phyloP scores from a whole-genome alignment of 164 flowering plant species.

The Berberis vulgaris region DNA sequence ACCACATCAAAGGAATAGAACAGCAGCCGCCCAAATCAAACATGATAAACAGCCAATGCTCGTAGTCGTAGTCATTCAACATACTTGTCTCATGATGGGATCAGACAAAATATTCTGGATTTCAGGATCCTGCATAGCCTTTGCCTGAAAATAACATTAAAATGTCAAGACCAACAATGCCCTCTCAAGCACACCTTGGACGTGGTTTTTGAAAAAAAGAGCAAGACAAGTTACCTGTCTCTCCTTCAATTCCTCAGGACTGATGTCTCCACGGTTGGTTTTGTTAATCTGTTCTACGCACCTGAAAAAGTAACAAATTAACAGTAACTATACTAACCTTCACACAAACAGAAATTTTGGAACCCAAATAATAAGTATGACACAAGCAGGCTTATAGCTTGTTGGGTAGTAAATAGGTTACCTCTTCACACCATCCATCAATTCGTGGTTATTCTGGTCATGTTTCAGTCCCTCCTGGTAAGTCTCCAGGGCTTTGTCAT shows the following conservation, averaged over 20 bases:
- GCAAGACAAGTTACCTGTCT: slow-evolving; percentile 54
- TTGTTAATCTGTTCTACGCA: slow-evolving; percentile 90
- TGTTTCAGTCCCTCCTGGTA: slow-evolving; percentile 90
- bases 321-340: not conserved
- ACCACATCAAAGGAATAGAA: not conserved
- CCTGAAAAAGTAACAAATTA: slow-evolving; percentile 28
- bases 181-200: not conserved
- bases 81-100: slow-evolving; percentile 97
- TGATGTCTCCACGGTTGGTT: slow-evolving; percentile 83
- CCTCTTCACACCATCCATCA: slow-evolving; percentile 85
- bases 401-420: slow-evolving; percentile 1
- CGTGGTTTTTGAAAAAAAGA: not conserved
- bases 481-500: slow-evolving; percentile 94
- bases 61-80: not conserved
- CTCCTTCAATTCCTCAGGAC: slow-evolving; percentile 88
- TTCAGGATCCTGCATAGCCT: slow-evolving; percentile 98
- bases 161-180: not conserved
- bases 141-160: slow-evolving; percentile 42
- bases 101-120: slow-evolving; percentile 86
- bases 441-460: slow-evolving; percentile 73
- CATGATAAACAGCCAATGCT: not conserved
- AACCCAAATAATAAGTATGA: not conserved
- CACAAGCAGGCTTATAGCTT: too few species aligned
- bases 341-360: not conserved
- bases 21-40: not conserved